A percentile compares a stretch with the other conserved stretches of the same genome.
phyloP scores from a whole-genome alignment of 1,139 yeast species.

The Zygoascus sp. region DNA sequence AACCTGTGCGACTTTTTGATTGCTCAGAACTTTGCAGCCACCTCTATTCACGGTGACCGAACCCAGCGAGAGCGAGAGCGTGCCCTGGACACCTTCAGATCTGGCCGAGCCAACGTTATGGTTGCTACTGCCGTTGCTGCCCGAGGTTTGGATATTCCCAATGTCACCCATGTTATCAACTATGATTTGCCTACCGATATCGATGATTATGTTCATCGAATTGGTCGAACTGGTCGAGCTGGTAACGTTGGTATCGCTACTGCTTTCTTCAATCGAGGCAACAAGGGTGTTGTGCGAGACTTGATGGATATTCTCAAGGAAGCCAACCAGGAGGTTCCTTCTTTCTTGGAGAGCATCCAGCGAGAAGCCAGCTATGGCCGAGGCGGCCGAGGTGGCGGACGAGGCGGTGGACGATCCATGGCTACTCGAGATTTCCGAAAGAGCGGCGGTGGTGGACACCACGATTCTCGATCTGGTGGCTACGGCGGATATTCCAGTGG shows the following conservation, averaged over 20 bases:
- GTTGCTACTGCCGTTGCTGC: slow-evolving; percentile 99
- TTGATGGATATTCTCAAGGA: slow-evolving; percentile 81
- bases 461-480: slow-evolving; percentile 13
- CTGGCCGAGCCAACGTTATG: slow-evolving; percentile 83
- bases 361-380: slow-evolving; percentile 72
- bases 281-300: slow-evolving; percentile 84
- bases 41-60: slow-evolving; percentile 98
- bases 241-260: slow-evolving; percentile 98
- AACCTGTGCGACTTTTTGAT: slow-evolving; percentile 87
- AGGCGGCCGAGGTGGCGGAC: slow-evolving; percentile 54
- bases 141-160: slow-evolving; percentile 98
- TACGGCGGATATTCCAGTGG: slow-evolving; percentile 19
- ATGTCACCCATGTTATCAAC: slow-evolving; percentile 95
- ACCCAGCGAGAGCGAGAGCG: slow-evolving; percentile 97
- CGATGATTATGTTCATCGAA: slow-evolving; percentile 98
- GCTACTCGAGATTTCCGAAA: slow-evolving; percentile 38
- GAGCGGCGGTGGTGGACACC: slow-evolving; percentile 29
- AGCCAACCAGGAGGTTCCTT: slow-evolving; percentile 97
- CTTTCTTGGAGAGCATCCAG: slow-evolving; percentile 71
- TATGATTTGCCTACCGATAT: slow-evolving; percentile 95
- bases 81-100: slow-evolving; percentile 84
- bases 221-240: slow-evolving; percentile 99
- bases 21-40: slow-evolving; percentile 88
- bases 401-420: slow-evolving; percentile 43
- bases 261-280: slow-evolving; percentile 95